phyloP scores from a whole-genome alignment of 345 rosid genomes.

The Eucalyptus grandis region DNA sequence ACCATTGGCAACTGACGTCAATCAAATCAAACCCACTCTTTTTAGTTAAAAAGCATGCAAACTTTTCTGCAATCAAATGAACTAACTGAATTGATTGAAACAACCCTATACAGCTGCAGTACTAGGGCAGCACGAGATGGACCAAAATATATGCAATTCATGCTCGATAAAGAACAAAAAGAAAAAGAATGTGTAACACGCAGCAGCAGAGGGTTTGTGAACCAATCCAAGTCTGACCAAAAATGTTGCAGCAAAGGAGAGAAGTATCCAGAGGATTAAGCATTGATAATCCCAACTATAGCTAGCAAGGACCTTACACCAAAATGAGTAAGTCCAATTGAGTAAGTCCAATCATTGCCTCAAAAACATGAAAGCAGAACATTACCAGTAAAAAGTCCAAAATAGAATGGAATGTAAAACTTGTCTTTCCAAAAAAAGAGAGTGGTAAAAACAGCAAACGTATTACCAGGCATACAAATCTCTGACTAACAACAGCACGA shows the following conservation, averaged over 20 bases:
- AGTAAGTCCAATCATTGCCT: not conserved
- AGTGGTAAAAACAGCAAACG: not conserved
- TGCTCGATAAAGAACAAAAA: not conserved
- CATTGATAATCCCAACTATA: not conserved
- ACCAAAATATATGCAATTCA: not conserved
- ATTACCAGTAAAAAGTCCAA: not conserved
- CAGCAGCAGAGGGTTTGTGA: not conserved
- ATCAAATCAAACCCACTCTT: not conserved
- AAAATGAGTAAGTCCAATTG: not conserved
- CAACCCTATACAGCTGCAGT: not conserved
- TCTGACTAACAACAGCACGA: not conserved
- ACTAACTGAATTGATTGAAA: not conserved
- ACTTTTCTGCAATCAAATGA: not conserved
- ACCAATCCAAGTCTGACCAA: not conserved
- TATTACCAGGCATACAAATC: not conserved
- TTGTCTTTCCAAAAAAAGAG: not conserved
- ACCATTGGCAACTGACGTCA: not conserved
- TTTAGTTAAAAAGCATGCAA: not conserved
- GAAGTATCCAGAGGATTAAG: not conserved
- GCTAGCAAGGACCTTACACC: not conserved
- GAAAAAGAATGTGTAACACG: not conserved
- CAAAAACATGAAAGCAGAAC: not conserved
- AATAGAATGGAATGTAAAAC: not conserved
- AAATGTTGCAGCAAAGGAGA: not conserved
- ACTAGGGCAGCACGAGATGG: not conserved